Evolutionary conservation across 148 eudicot species (phyloP), one percentile per base, ranked within the genome.

Genomic region (Cornus controversa): DNA sequence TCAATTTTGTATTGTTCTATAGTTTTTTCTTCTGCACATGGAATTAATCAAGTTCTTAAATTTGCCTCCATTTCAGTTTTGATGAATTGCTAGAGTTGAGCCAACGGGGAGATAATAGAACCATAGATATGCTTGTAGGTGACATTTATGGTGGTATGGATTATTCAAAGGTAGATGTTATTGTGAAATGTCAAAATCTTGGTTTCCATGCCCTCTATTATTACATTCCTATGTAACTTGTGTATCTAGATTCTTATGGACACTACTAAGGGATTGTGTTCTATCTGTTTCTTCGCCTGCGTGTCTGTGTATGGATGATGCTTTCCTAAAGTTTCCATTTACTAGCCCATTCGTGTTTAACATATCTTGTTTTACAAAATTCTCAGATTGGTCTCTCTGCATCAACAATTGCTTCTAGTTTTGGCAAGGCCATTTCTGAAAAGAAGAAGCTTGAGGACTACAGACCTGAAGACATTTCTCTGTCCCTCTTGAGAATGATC

Each of bases 371-470:
- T n/a, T 79, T 37, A 79, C 66, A 75, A 45, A 71, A 8, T 36
- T 74, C 72, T 67, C 85, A 96, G 99, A 96, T 96, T 88, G 99
- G 99, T 76, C 93, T 96, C 42, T 93, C 99, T 67, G 98, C 97
- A 42, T 96, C 99, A 67, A 96, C 97, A 72, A 96, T 96, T 80
- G 99, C 99, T 80, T 96, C 99, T 76, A 96, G 99, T 84, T 96
- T 96, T 89, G 99, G 99, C 76, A 96, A 96, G 88, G 82, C 99
- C 36, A 93, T 96, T 82, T 87, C 94, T 75, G 98, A 88, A 68
- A 81, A 84, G 80, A 96, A 96, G 84, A 92, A 91, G 86, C 89
- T 96, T 72, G 85, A 90, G 69, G 94, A 96, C 86, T 96, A 89
- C 77, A 93, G 91, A 76, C 99, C 99, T 78, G 99, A 96, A 88